Conservation (phyloP, 805 yeast genomes). For the Saccharomyces kudriavzevii region DNA sequence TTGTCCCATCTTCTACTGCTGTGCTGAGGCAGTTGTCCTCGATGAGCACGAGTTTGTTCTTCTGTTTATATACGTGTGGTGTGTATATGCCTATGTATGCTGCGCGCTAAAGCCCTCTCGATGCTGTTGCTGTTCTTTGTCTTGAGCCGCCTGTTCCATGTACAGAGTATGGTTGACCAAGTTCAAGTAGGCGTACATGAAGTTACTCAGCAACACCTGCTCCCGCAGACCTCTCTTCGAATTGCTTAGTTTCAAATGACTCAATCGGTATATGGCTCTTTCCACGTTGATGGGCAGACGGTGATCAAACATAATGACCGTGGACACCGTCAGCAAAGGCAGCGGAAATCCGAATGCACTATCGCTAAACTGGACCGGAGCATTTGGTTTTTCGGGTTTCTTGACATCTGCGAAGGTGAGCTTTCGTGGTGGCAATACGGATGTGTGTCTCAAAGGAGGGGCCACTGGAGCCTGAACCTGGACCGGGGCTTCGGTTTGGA, state of each 20-base stretch:
- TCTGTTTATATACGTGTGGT: not conserved
- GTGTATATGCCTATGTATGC: not conserved
- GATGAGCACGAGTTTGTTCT: not conserved
- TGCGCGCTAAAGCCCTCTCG: not conserved
- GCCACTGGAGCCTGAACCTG: not conserved
- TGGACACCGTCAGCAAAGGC: constrained; percentile 71
- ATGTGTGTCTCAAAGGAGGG: not conserved
- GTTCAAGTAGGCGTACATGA: constrained; percentile 95
- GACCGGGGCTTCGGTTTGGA: not conserved
- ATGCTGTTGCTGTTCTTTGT: constrained; percentile 4
- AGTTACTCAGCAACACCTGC: constrained; percentile 86
- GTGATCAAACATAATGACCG: constrained; percentile 71
- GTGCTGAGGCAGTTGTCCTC: not conserved
- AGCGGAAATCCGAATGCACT: constrained; percentile 84
- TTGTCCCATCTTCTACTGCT: not conserved
- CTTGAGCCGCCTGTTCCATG: constrained; percentile 51
- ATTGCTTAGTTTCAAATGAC: constrained; percentile 89
- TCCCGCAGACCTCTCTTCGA: constrained; percentile 85
- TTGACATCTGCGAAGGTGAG: constrained; percentile 31
- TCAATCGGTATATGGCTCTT: constrained; percentile 85
- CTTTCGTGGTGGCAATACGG: constrained; percentile 26
- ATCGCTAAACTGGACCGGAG: constrained; percentile 55
- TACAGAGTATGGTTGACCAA: constrained; percentile 86
- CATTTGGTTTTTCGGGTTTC: constrained; percentile 40
- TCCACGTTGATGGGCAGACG: constrained; percentile 93